These are phyloP conservation scores for Sarocladium brachiariae DNA, from an alignment of 2,329 filamentous ascomycete genomes.

Conservation along the genomic window DNA sequence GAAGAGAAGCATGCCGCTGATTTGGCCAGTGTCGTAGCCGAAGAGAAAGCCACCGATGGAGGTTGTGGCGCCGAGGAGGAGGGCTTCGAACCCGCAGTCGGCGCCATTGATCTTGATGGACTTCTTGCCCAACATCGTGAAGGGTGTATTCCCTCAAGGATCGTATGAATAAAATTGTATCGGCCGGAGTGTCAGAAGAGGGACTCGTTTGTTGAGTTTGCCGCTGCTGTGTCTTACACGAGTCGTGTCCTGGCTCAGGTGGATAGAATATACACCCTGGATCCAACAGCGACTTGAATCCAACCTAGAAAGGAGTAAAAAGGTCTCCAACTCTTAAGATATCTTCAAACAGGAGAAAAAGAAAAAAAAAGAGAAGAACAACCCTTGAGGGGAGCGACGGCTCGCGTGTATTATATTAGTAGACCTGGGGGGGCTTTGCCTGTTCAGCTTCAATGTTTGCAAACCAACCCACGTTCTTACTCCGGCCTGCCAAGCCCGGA, in stretches of 20 bases:
- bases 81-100: conserved; percentile 32
- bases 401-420: conserved; percentile 1
- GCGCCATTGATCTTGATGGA: conserved; percentile 36
- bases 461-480: not conserved
- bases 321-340: too few relatives aligned
- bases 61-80: conserved; percentile 42
- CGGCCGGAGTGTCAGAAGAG: too few relatives aligned
- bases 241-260: too few relatives aligned
- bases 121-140: conserved; percentile 24
- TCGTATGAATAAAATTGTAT: too few relatives aligned
- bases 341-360: not conserved
- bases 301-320: too few relatives aligned
- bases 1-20: conserved; percentile 44
- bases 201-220: too few relatives aligned
- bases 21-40: conserved; percentile 57
- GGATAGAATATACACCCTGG: too few relatives aligned
- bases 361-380: too few relatives aligned
- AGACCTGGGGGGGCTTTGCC: not conserved
- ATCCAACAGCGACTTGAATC: too few relatives aligned
- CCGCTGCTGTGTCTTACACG: too few relatives aligned
- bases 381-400: not conserved
- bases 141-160: not conserved
- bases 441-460: not conserved
- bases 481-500: conserved; percentile 2
- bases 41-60: conserved; percentile 57